phyloP scores from a whole-genome alignment of 179 eudicot genomes.

The Amaranthus tricolor region DNA sequence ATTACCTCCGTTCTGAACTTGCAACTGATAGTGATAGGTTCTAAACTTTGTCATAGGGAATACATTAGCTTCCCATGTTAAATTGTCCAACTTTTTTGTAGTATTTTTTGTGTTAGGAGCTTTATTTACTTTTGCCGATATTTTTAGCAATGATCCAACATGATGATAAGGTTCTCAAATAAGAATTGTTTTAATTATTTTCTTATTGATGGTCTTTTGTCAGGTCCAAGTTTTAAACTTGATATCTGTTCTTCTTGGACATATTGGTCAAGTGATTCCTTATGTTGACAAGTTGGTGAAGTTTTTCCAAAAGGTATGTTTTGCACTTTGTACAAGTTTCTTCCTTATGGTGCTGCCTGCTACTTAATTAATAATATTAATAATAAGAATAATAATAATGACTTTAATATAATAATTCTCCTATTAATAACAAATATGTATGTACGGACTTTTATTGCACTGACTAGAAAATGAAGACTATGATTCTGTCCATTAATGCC shows the following conservation, averaged over 20 bases:
- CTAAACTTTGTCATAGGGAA: background rate
- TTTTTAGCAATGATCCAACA: constrained; percentile 3
- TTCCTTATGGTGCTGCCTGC: no score
- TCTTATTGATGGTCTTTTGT: constrained; percentile 19
- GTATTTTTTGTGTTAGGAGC: background rate
- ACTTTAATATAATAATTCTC: no score
- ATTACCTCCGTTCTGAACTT: background rate
- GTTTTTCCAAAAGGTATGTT: constrained; percentile 81
- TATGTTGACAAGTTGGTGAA: constrained; percentile 72
- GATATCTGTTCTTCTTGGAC: constrained; percentile 78
- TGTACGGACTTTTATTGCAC: background rate
- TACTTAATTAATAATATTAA: background rate
- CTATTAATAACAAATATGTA: no score
- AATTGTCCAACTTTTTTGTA: background rate
- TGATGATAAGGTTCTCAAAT: background rate
- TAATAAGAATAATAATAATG: no score
- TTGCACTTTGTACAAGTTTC: background rate
- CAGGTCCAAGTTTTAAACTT: constrained; percentile 97
- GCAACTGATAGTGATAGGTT: no score
- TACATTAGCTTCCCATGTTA: background rate
- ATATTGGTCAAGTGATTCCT: constrained; percentile 66
- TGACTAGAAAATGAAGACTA: background rate
- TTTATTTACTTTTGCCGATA: constrained; percentile 6
- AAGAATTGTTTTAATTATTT: constrained; percentile 2
- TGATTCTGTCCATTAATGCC: background rate